Base-by-base conservation (phyloP, 192 early-diverging fungal species). In the Diversispora eburnea region DNA sequence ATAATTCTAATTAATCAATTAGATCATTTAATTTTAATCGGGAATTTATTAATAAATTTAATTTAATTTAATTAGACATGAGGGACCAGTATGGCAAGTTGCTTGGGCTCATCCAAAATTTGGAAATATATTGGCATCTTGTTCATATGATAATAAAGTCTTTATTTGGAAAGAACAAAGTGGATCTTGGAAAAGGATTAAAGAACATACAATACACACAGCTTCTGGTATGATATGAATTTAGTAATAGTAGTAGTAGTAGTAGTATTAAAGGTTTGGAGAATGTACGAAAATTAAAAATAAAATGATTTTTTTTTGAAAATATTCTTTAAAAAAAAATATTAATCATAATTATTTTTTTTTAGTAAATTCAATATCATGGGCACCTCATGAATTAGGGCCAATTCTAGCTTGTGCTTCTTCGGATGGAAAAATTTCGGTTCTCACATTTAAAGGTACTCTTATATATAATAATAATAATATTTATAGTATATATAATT, bases 101-200 rank as follows among this genome's bases (percentile, higher is more conserved):
- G 85, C 95, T 17, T 99, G 98, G 98, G 95, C 96, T 13, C 98
- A 99, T 77, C 98, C 98, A 52, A 97, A 97, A 80, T 99, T 93
- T 83, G 96, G 96, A 60, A 91, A 84, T 76, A 91, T 99, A 54
- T 83, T 99, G 20, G 98, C 98, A 15, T 97, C 95, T 25, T 97
- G 95, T 80, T 93, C 94, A 19, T 98, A 98, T 78, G 98, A 99
- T 76, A 88, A 90, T n/a, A 90, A 91, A 52, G 96, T 98, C 47
- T 87, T 94, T 75, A 92, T 99, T 68, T 99, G 95, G 95, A 94
- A 93, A 74, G 97, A 98, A 78, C 90, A 88, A 22, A 88, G 91
- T 60, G 93, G 91, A 72, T 72, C 72, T 15, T 96, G 92, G 92
- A 74, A 81, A 43, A 88, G 88, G 64, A 88, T 95, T 43, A 90